Conservation (phyloP, 2,329 filamentous ascomycete species). For the Pleoardoris graminearum region DNA sequence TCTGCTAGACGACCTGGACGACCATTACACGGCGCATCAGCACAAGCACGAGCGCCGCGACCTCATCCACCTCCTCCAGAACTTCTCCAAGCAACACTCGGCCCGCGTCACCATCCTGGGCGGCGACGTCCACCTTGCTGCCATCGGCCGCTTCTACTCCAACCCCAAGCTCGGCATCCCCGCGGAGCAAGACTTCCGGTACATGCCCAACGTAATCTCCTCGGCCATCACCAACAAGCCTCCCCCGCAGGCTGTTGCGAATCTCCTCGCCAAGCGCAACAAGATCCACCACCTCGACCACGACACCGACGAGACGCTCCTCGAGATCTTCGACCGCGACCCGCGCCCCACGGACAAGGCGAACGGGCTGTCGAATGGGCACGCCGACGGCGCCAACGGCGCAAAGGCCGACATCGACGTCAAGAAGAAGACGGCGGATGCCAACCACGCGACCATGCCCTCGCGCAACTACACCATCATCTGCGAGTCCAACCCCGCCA, state of each 20-base stretch:
- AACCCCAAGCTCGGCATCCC: constrained; percentile 61
- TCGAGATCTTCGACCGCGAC: constrained; percentile 65
- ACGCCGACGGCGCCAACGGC: constrained; percentile 27
- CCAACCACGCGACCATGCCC: constrained; percentile 85
- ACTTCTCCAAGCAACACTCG: constrained; percentile 58
- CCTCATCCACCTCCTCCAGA: constrained; percentile 68
- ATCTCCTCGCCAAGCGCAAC: constrained; percentile 64
- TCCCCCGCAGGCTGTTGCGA: constrained; percentile 66
- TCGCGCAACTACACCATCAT: constrained; percentile 68
- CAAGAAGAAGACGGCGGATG: constrained; percentile 64
- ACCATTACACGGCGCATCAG: constrained; percentile 83
- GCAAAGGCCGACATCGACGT: constrained; percentile 22
- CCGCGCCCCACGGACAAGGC: constrained; percentile 42
- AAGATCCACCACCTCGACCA: constrained; percentile 67
- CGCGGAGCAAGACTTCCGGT: constrained; percentile 62
- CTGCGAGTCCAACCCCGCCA: constrained; percentile 52
- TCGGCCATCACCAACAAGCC: constrained; percentile 71
- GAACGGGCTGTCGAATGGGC: neutral
- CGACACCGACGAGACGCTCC: constrained; percentile 66
- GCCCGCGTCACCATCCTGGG: constrained; percentile 65
- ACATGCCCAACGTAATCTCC: constrained; percentile 67
- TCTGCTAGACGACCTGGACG: constrained; percentile 66
- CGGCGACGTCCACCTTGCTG: constrained; percentile 67
- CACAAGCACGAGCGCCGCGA: constrained; percentile 86
- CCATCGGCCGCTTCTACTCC: constrained; percentile 67